Evolutionary conservation across 208 protist species (phyloP), one percentile per base, ranked within the genome.

Genomic region (Paratrypanosoma confusum): DNA sequence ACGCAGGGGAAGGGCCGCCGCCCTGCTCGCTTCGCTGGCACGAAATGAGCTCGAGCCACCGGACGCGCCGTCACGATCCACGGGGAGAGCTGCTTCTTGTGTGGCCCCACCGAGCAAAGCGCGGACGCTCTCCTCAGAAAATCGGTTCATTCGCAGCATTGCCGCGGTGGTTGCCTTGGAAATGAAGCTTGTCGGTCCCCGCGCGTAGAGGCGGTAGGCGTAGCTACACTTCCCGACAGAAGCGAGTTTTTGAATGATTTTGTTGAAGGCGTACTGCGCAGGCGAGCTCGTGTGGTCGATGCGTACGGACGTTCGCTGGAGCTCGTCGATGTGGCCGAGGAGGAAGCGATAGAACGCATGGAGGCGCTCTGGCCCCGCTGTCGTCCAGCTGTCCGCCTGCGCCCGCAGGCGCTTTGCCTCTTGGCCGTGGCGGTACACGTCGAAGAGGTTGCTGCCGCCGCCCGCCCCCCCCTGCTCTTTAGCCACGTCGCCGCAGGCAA

Each of bases 301-400:
- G 25, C 3, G n/a, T 40, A 24, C 7, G 35, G 6, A 18, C 8
- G 11, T 11, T 3, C 51, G 51, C 4, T 53, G 59, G 0, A 70
- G 65, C 14, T 61, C 24, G 24, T 73, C 65, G 5, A 85, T 36
- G 47, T 81, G 55, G 3, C 68, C 51, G 0, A 76, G 44, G 0
- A 92, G 34, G 51, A 86, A 88, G 17, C 78, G 78, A 40, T 86
- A 75, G 47, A 87, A 88, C 7, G 78, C 58, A 24, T 84, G 65
- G 4, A 92, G 64, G 20, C 82, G 60, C 45, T 92, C 82, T 6
- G 82, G 78, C 0, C 82, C 82, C 1, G 78, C 75, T 21, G 66
- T 69, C 14, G 65, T 84, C 79, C 82, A 92, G 23, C 82, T 79
- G 23, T 84, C 71, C 27, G 81, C 82, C 56, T 88, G 82, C 11